Evolutionary conservation across 495 filamentous ascomycete species (phyloP), one percentile per base, ranked within the genome.

Genomic region (Bacidia gigantensis): DNA sequence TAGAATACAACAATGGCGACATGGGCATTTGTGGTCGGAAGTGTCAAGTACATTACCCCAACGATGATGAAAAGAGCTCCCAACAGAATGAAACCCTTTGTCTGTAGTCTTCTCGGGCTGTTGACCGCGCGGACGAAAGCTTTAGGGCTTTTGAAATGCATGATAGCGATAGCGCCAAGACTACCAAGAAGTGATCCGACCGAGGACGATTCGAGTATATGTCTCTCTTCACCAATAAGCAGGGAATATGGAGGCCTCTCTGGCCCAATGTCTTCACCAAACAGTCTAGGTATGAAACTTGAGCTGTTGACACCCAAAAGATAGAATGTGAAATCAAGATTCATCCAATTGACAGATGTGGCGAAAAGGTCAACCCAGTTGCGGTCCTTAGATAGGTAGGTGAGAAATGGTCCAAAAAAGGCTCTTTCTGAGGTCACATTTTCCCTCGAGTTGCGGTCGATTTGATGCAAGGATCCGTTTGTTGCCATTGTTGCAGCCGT

Each of bases 321-420:
- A 56, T 76, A 80, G 58, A 78, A 80, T 2, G 69, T 72, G 42
- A 78, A 74, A 44, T 80, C 76, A 14, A 80, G 61, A 0, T 77
- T 56, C 10, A 77, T 62, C 76, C 75, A 80, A 10, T 62, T 61
- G 12, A 71, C 26, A 0, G 69, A 70, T 1, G 75, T 77, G 7
- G 68, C 76, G 2, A 66, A 63, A 7, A 80, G 63, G 18, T 69
- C 69, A 35, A 66, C 66, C 72, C 73, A 76, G 58, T 78, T 76
- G 3, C 74, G 71, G 49, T 76, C 69, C 0, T 50, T 64, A 62
- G 69, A 69, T 58, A 77, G 72, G 54, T 71, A 78, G 29, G 29
- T 14, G 14, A 35, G 14, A 14, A 35, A 35, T 5, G 14, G 29
- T 7, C 29, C 14, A 35, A 35, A 7, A 14, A 35, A 35, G 14